A percentile compares a stretch with the other conserved stretches of the same genome.
Conservation (phyloP, 495 filamentous ascomycete species). For the Penicillium dipodomyicola region DNA sequence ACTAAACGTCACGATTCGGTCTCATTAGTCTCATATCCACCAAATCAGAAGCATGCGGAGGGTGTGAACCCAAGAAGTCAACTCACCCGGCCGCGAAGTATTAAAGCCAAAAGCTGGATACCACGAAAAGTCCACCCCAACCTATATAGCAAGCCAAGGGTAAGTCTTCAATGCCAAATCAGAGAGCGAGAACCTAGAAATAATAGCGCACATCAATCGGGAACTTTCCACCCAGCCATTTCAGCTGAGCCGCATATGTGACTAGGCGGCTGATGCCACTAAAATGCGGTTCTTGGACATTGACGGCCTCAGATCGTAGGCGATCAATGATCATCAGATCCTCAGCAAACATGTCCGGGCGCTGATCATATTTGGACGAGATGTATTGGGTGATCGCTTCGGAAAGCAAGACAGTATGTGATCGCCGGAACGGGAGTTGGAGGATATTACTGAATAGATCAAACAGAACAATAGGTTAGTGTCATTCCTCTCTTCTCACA, state of each 20-base stretch:
- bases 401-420: constrained; percentile 71
- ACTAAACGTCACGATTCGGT: constrained; percentile 34
- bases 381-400: constrained; percentile 92
- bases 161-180: constrained; percentile 1
- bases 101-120: constrained; percentile 92
- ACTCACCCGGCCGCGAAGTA: constrained; percentile 63
- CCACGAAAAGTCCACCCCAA: constrained; percentile 95
- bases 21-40: constrained; percentile 1
- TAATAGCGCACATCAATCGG: constrained; percentile 76
- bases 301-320: constrained; percentile 75
- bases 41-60: not conserved
- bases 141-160: constrained; percentile 44
- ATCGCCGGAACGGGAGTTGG: constrained; percentile 83
- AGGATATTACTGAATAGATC: constrained; percentile 48
- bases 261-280: constrained; percentile 86
- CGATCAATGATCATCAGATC: constrained; percentile 86
- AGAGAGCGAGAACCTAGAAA: not conserved
- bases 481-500: not conserved
- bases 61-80: not conserved
- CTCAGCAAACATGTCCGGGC: constrained; percentile 92
- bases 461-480: not conserved
- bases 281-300: constrained; percentile 84
- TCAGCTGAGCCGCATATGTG: constrained; percentile 85
- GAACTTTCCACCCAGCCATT: constrained; percentile 94
- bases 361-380: constrained; percentile 97